A percentile compares a stretch with the other conserved stretches of the same genome.
Conservation (phyloP, 2,329 filamentous ascomycete species). For the Alternaria infectoria region DNA sequence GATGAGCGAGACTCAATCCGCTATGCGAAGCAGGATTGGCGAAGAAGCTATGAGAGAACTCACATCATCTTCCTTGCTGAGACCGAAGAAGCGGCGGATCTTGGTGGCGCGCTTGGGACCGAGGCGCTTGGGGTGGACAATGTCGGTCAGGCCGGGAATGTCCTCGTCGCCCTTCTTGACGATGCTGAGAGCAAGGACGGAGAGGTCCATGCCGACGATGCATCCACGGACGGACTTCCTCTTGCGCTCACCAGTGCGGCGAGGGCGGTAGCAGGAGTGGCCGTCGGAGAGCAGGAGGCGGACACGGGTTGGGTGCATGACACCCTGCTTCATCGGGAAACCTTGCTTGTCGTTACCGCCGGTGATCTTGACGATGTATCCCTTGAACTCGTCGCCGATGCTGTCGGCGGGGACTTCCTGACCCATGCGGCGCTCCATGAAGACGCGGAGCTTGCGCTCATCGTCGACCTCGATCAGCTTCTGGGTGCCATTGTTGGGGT, state of each 20-base stretch:
- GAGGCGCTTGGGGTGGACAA: constrained; percentile 98
- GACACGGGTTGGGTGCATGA: constrained; percentile 98
- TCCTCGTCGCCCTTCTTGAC: constrained; percentile 98
- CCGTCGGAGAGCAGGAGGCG: constrained; percentile 93
- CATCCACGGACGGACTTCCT: constrained; percentile 98
- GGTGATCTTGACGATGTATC: constrained; percentile 99
- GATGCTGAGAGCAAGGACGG: constrained; percentile 90
- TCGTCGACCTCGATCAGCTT: constrained; percentile 99
- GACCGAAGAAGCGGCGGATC: constrained; percentile 99
- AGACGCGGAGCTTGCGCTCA: constrained; percentile 98
- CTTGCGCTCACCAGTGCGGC: constrained; percentile 98
- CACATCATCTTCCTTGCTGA: constrained; percentile 99
- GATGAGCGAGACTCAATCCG: constrained; percentile 64
- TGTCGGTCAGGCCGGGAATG: constrained; percentile 95
- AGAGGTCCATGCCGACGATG: constrained; percentile 95
- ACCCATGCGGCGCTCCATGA: constrained; percentile 98
- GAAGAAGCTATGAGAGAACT: constrained; percentile 74
- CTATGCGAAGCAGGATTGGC: constrained; percentile 56
- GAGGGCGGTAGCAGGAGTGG: constrained; percentile 99
- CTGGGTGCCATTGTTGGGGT: constrained; percentile 99
- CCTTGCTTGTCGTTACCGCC: constrained; percentile 99
- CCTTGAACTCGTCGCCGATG: constrained; percentile 99
- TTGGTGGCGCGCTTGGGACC: constrained; percentile 99
- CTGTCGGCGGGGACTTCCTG: constrained; percentile 91
- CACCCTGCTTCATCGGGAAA: constrained; percentile 99